Evolutionary conservation across 345 rosid genomes (phyloP).

Genomic region (Excoecaria cochinchinensis): DNA sequence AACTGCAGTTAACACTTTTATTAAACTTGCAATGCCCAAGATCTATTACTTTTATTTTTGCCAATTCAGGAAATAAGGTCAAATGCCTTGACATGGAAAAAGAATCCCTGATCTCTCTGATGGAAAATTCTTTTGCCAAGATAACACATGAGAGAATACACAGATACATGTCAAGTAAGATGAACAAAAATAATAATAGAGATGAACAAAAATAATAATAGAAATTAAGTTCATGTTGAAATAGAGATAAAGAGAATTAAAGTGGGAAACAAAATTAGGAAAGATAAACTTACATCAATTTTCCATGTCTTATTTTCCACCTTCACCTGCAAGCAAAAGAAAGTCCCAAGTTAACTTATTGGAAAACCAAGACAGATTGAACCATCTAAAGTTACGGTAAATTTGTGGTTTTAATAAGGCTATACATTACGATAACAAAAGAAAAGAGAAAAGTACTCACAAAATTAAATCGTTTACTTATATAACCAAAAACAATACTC

Average conservation of each 20-base stretch:
- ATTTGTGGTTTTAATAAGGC: not conserved
- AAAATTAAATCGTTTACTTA: not conserved
- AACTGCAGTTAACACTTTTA: not conserved
- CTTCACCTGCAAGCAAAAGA: slow-evolving; percentile 71
- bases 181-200: too few species aligned
- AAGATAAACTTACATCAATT: slow-evolving; percentile 60
- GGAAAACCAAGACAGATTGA: not conserved
- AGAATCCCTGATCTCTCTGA: not conserved
- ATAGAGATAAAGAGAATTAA: not conserved
- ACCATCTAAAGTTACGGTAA: not conserved
- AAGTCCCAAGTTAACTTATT: not conserved
- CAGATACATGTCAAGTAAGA: not conserved
- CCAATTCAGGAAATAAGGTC: too few species aligned
- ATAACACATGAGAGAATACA: not conserved
- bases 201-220: too few species aligned
- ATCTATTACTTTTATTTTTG: not conserved
- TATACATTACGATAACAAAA: not conserved
- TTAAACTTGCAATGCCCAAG: not conserved
- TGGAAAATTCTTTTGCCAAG: not conserved
- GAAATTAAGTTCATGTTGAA: not conserved
- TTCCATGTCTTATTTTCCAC: slow-evolving; percentile 92
- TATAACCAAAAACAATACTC: not conserved
- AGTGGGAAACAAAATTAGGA: not conserved
- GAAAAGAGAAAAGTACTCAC: not conserved
- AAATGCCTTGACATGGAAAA: not conserved